Conservation (phyloP, 371 early-diverging fungal species). For the Actinomucor elegans region DNA sequence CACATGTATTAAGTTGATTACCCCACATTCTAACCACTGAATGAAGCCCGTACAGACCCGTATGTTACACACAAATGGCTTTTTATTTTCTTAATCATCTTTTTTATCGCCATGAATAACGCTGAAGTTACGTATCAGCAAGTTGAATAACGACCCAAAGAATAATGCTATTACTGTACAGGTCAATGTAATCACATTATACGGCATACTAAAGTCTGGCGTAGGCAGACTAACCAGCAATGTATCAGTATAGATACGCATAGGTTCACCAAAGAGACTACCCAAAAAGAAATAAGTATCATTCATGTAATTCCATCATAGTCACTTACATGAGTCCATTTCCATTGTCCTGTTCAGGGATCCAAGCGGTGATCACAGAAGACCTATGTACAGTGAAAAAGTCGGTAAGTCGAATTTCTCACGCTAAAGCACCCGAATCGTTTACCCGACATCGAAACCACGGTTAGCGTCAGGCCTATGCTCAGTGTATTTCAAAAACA, state of each 20-base stretch:
- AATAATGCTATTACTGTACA: conserved; percentile 93
- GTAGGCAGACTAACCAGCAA: conserved; percentile 86
- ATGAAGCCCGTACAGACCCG: conserved; percentile 16
- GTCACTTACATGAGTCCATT: conserved; percentile 7
- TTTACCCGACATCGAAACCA: conserved; percentile 88
- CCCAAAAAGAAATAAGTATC: not conserved
- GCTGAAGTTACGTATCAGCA: conserved; percentile 69
- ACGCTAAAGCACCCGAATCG: not conserved
- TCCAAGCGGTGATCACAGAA: conserved; percentile 37
- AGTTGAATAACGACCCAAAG: conserved; percentile 92
- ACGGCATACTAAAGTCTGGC: conserved; percentile 98
- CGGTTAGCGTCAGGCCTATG: conserved; percentile 96
- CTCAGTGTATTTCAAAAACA: conserved; percentile 91
- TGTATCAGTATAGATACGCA: conserved; percentile 79
- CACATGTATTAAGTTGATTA: conserved; percentile 11
- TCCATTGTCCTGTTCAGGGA: conserved; percentile 14
- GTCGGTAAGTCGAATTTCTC: conserved; percentile 8
- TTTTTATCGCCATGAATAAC: conserved; percentile 17
- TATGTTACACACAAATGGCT: conserved; percentile 7
- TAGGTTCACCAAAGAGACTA: conserved; percentile 22
- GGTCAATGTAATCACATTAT: conserved; percentile 96
- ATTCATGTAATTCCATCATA: not conserved
- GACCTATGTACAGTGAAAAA: conserved; percentile 21
- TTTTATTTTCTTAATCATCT: not conserved
- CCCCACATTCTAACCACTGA: conserved; percentile 19